These are phyloP conservation scores for Domatiomyces globalis DNA, from an alignment of 2,329 filamentous ascomycete genomes.

Conservation along the genomic window DNA sequence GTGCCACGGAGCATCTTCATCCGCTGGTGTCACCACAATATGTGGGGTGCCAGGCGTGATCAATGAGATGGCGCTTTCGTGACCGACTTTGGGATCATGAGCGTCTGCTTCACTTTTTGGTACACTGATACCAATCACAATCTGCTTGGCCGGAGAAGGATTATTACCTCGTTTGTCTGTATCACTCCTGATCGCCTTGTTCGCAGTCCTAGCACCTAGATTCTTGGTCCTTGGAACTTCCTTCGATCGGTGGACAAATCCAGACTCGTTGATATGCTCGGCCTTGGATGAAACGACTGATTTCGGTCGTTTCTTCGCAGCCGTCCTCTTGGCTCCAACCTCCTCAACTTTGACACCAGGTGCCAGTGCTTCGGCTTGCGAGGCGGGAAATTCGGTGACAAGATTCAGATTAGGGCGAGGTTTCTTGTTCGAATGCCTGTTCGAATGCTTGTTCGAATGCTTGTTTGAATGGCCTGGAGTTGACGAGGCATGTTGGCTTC, in stretches of 20 bases:
- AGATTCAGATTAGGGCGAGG: slow-evolving; percentile 29
- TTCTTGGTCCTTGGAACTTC: neutral
- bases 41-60: slow-evolving; percentile 30
- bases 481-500: neutral
- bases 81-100: slow-evolving; percentile 6
- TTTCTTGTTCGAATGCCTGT: slow-evolving; percentile 10
- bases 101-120: slow-evolving; percentile 23
- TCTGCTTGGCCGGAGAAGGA: slow-evolving; percentile 18
- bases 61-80: slow-evolving; percentile 21
- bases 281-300: slow-evolving; percentile 15
- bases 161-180: neutral
- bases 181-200: neutral
- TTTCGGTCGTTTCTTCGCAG: slow-evolving; percentile 1
- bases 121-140: slow-evolving; percentile 33
- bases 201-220: neutral
- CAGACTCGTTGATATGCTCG: slow-evolving; percentile 7
- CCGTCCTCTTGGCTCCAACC: neutral
- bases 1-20: slow-evolving; percentile 27
- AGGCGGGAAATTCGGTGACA: slow-evolving; percentile 27
- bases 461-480: too few relatives aligned
- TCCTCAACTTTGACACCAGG: neutral
- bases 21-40: slow-evolving; percentile 33
- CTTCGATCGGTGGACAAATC: neutral
- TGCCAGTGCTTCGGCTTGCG: slow-evolving; percentile 1
- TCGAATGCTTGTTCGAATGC: too few relatives aligned